Evolutionary conservation across 805 yeast species (phyloP), one percentile per base, ranked within the genome.

Genomic region (Suhomyces pyralidae): DNA sequence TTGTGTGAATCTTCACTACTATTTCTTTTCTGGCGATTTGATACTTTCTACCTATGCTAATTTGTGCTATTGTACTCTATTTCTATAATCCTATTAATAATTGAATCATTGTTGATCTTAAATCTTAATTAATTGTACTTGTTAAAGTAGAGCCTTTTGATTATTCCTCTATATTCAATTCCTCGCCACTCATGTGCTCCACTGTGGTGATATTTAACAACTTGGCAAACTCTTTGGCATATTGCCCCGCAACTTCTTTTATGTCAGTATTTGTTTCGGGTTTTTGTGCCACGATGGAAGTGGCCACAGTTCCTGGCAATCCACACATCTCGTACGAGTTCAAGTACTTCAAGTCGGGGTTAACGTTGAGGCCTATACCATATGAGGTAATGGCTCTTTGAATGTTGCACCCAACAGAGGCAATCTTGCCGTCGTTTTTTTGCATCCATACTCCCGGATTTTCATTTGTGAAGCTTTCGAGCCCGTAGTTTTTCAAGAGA

Each of bases 361-460:
- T 55, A 2, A 88, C 85, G 64, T 94, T 94, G 44, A 94, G 78
- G 1, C 93, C 89, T 14, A 93, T 76, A 0, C 99, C 99, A 70
- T 92, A 97, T 0, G 94, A 84, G 0, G 97, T 90, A 30, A 94
- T 79, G 10, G 88, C 84, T 53, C 97, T 73, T 56, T 90, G 85
- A 6, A 93, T 85, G 61, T 90, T 91, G 49, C 93, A 83, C 0
- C 99, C 99, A 4, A 96, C 81, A 22, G 97, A 88, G 0, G 96
- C 92, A 30, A 94, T 86, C 66, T 94, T 92, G 28, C 70, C 62
- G 50, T 76, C 69, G 5, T 74, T 62, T 12, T 71, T 50, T 19
- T 56, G 45, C 36, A 86, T 74, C 97, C 97, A 93, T 2, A 93
- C 96, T 0, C 98, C 98, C 0, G 97, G 93, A 59, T 90, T 81